Percentiles rank a stretch among this genome's conserved stretches.
Evolutionary conservation across 768 basidiomycete species (phyloP).

Genomic region (Tephrocybe sp.): DNA sequence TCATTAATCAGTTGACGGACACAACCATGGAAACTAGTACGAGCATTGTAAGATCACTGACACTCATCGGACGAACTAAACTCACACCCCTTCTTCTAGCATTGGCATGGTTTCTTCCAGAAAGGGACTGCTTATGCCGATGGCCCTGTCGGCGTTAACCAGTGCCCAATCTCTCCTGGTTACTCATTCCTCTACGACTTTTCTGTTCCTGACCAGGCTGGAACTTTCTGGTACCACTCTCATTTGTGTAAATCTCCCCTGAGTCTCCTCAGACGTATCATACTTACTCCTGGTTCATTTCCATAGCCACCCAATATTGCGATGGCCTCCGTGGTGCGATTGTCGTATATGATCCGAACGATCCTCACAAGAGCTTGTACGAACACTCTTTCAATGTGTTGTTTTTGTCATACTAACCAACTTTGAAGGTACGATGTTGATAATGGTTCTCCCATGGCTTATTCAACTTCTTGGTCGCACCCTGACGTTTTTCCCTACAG

Average conservation of each 20-base stretch:
- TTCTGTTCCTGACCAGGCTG: conserved; percentile 21
- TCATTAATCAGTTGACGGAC: conserved; percentile 43
- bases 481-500: conserved; percentile 14
- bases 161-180: conserved; percentile 45
- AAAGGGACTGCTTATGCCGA: conserved; percentile 23
- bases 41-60: conserved; percentile 28
- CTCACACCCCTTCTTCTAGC: conserved; percentile 23
- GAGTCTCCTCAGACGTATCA: conserved; percentile 13
- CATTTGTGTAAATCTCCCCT: conserved; percentile 29
- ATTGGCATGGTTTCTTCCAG: conserved; percentile 57
- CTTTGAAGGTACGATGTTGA: conserved; percentile 23
- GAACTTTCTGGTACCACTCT: conserved; percentile 33
- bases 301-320: conserved; percentile 45
- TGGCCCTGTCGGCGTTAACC: conserved; percentile 40
- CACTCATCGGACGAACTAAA: not conserved
- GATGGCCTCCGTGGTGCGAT: conserved; percentile 40
- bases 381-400: not conserved
- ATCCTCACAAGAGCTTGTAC: conserved; percentile 25
- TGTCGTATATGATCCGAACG: conserved; percentile 37
- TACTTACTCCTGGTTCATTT: conserved; percentile 30
- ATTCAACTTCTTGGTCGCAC: conserved; percentile 15
- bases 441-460: conserved; percentile 27
- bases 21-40: conserved; percentile 28
- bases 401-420: conserved; percentile 3
- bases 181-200: conserved; percentile 46